phyloP scores from a whole-genome alignment of 208 protist species.

The Crithidia sp. region DNA sequence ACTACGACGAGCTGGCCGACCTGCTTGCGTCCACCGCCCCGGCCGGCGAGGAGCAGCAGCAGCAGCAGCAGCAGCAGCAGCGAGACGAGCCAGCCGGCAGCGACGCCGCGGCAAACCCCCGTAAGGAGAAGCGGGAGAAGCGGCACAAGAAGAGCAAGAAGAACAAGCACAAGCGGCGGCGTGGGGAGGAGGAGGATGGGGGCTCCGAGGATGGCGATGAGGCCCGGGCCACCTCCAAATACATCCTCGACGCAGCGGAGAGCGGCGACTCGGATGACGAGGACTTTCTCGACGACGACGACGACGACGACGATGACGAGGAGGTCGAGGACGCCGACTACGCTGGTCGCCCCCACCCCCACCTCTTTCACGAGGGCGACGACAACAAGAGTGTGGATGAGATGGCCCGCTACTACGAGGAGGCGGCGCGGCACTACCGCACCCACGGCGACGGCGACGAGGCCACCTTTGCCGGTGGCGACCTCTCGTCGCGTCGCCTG shows the following conservation, averaged over 20 bases:
- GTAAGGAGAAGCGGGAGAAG: conserved; percentile 29
- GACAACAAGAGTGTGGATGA: conserved; percentile 76
- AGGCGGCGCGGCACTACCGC: conserved; percentile 41
- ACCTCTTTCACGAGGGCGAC: conserved; percentile 75
- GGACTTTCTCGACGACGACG: conserved; percentile 35
- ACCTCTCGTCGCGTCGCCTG: conserved; percentile 75
- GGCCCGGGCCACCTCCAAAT: conserved; percentile 25
- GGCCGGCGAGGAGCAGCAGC: conserved; percentile 1
- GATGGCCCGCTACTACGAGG: conserved; percentile 79
- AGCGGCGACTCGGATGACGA: conserved; percentile 37
- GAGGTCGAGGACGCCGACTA: conserved; percentile 34
- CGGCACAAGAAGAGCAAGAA: conserved; percentile 40
- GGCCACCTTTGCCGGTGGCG: conserved; percentile 30
- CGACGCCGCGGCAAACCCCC: conserved; percentile 18
- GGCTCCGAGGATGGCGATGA: conserved; percentile 30
- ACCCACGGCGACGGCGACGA: conserved; percentile 23
- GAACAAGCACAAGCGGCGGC: conserved; percentile 25
- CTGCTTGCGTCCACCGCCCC: conserved; percentile 41
- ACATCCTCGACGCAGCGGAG: conserved; percentile 45
- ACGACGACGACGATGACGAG: conserved; percentile 55
- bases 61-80: background rate
- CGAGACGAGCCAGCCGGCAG: conserved; percentile 2
- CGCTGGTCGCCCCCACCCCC: conserved; percentile 25
- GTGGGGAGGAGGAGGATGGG: conserved; percentile 25
- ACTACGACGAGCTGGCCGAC: conserved; percentile 74